Percentiles rank a stretch among this genome's conserved stretches.
Conservation (phyloP, 1,284 basidiomycete genomes). For the Boletus nobilissimus region DNA sequence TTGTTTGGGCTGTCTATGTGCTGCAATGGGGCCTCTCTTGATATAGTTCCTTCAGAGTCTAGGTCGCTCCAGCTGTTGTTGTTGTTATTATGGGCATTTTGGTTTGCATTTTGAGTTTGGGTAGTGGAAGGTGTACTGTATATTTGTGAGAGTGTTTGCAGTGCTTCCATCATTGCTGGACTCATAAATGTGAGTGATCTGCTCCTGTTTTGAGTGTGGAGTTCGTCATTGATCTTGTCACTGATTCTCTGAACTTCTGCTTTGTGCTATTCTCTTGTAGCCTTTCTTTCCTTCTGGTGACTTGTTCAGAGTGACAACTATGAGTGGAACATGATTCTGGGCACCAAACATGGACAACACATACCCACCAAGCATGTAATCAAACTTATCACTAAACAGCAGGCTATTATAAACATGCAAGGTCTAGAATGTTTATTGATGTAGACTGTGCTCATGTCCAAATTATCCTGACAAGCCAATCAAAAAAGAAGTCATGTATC, state of each 20-base stretch:
- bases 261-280: no score
- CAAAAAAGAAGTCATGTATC: background rate
- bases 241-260: no score
- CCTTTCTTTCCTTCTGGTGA: no score
- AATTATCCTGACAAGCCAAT: background rate
- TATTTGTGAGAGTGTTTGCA: slow-evolving; percentile 84
- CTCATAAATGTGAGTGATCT: slow-evolving; percentile 92
- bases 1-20: slow-evolving; percentile 54
- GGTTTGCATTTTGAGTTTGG: slow-evolving; percentile 21
- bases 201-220: no score
- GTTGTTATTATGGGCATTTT: slow-evolving; percentile 48
- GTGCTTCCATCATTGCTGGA: slow-evolving; percentile 79
- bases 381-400: background rate
- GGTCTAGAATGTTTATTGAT: background rate
- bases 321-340: no score
- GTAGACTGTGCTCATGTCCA: slow-evolving; percentile 4
- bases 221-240: no score
- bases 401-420: background rate
- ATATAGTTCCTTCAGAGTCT: slow-evolving; percentile 26
- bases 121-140: slow-evolving; percentile 55
- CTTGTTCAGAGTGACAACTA: no score
- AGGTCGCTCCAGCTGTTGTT: slow-evolving; percentile 49
- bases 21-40: slow-evolving; percentile 17
- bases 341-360: no score
- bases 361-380: no score